Evolutionary conservation across 1,139 yeast genomes (phyloP), one percentile per base, ranked within the genome.

Genomic region (Yamadazyma aaseri): DNA sequence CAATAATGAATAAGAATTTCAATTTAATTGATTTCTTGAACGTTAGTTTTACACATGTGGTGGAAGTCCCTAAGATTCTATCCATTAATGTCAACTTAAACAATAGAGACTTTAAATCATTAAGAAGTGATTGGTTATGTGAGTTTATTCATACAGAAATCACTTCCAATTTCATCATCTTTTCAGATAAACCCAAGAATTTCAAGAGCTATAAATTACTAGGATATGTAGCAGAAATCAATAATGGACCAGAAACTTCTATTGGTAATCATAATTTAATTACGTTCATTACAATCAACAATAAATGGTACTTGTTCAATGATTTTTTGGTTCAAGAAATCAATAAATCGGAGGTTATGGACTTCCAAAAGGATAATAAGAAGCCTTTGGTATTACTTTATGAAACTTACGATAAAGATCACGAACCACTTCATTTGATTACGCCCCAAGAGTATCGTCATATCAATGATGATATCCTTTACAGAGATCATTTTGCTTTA

Each of bases 291-390:
- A 71, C 72, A 35, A 64, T 78, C n/a, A 63, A 57, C 11, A 71
- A 66, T 33, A 68, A 68, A 35, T 94, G 99, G 98, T 78, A 73
- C 47, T 58, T 94, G 50, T 89, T 94, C 56, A 94, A 94, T 53
- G 97, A 94, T 57, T 94, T 90, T 58, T 64, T 92, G 47, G 97
- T 89, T n/a, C 76, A 79, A 55, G 81, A 81, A 16, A 71, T 94
- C 1, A 71, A 82, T 1, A 86, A 81, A 44, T 89, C 82, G 34
- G 89, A 81, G 31, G 85, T 78, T 0, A 68, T 87, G 35, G 77
- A 87, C 51, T 65, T 89, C 35, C 65, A 79, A 1, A 69, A 70
- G 29, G 66, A 79, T 59, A 90, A 97, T 96, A 94, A 92, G 53
- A 78, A 79, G 24, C 96, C 97, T 0, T 80, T 85, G 12, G 65